These are phyloP conservation scores for Ocimum tenuiflorum DNA, from an alignment of 257 asterid genomes.

Conservation along the genomic window DNA sequence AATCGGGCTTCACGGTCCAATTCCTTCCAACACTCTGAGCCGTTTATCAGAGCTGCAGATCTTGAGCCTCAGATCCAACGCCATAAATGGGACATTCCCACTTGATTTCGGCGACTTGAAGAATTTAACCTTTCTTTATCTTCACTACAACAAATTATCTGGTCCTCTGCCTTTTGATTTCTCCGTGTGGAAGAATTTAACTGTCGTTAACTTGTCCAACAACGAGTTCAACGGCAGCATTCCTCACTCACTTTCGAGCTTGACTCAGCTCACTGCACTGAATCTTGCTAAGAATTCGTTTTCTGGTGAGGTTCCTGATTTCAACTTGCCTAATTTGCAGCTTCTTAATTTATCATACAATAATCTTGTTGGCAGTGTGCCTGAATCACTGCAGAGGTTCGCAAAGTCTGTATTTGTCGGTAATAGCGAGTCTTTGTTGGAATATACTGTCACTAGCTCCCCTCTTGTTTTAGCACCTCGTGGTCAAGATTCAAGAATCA, in stretches of 20 bases:
- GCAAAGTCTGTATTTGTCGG: conserved; percentile 55
- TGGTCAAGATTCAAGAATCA: conserved; percentile 33
- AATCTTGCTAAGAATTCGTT: conserved; percentile 56
- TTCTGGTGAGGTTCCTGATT: conserved; percentile 50
- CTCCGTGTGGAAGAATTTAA: conserved; percentile 56
- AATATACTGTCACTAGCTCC: conserved; percentile 30
- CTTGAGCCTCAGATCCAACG: conserved; percentile 88
- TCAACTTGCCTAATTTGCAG: conserved; percentile 44
- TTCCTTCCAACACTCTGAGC: conserved; percentile 56
- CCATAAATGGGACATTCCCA: conserved; percentile 57
- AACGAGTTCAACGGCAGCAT: conserved; percentile 51
- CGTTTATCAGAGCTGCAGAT: conserved; percentile 72
- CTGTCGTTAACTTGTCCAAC: conserved; percentile 43
- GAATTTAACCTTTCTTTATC: conserved; percentile 60
- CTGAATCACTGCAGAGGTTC: conserved; percentile 50
- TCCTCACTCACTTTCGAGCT: conserved; percentile 46
- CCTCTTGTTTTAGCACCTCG: conserved; percentile 46
- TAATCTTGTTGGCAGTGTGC: conserved; percentile 55
- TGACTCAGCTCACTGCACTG: conserved; percentile 37
- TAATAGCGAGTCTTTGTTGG: conserved; percentile 38
- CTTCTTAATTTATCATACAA: conserved; percentile 48
- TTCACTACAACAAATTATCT: conserved; percentile 62
- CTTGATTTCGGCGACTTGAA: conserved; percentile 46
- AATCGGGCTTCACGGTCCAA: conserved; percentile 73
- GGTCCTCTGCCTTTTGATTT: conserved; percentile 63